These are phyloP conservation scores for Lasiodiplodia sp. DNA, from an alignment of 2,329 filamentous ascomycete genomes.

Conservation along the genomic window DNA sequence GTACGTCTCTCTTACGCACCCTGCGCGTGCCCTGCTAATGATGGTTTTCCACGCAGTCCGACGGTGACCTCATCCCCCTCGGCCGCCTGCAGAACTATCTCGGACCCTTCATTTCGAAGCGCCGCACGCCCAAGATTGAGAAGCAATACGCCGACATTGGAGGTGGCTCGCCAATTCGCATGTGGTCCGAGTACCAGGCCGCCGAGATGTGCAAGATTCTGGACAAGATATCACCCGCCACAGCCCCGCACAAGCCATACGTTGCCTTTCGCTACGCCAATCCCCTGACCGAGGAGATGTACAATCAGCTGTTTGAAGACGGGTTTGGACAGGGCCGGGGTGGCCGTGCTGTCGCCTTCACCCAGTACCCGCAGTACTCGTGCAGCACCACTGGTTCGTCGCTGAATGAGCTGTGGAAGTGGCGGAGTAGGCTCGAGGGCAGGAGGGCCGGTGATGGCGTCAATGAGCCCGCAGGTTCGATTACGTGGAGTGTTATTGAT, in stretches of 20 bases:
- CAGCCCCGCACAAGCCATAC: constrained; percentile 95
- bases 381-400: constrained; percentile 97
- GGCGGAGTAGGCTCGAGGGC: constrained; percentile 86
- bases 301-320: constrained; percentile 80
- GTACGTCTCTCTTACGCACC: constrained; percentile 61
- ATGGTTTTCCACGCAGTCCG: constrained; percentile 65
- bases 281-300: constrained; percentile 94
- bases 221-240: constrained; percentile 88
- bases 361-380: constrained; percentile 97
- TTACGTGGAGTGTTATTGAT: constrained; percentile 97
- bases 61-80: constrained; percentile 94
- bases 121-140: constrained; percentile 94
- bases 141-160: constrained; percentile 96
- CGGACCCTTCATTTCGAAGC: constrained; percentile 82
- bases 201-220: constrained; percentile 97
- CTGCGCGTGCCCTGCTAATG: background rate
- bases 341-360: constrained; percentile 95
- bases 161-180: constrained; percentile 95
- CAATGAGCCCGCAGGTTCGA: constrained; percentile 68
- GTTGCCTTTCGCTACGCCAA: constrained; percentile 96
- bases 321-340: constrained; percentile 89
- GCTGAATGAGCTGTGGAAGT: constrained; percentile 97
- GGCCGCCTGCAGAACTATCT: constrained; percentile 90
- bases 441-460: constrained; percentile 65
- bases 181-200: constrained; percentile 96